A percentile compares a stretch with the other conserved stretches of the same genome.
Conservation (phyloP, 192 early-diverging fungal species). For the Coemansia sp. region DNA sequence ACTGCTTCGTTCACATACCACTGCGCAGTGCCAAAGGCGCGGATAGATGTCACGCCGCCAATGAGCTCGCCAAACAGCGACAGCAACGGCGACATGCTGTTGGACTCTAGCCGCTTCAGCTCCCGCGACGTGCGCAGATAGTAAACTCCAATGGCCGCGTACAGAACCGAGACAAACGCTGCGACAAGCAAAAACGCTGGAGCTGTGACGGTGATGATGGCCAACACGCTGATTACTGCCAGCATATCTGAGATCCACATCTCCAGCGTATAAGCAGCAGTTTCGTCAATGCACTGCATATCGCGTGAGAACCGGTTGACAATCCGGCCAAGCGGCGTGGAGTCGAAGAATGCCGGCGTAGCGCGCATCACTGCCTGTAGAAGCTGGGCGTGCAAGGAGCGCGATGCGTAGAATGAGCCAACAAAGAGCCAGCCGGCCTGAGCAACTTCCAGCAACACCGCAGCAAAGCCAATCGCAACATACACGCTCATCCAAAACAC, state of each 20-base stretch:
- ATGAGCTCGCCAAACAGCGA: constrained; percentile 83
- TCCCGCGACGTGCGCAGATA: constrained; percentile 82
- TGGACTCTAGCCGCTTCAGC: constrained; percentile 84
- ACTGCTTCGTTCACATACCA: constrained; percentile 61
- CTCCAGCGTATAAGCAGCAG: constrained; percentile 51
- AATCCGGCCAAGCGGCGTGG: constrained; percentile 86
- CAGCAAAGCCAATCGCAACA: constrained; percentile 49
- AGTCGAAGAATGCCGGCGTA: constrained; percentile 85
- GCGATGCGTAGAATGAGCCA: constrained; percentile 60
- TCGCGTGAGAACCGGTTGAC: constrained; percentile 91
- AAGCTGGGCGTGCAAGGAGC: constrained; percentile 56
- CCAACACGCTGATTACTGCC: constrained; percentile 57
- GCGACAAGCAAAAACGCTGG: constrained; percentile 75
- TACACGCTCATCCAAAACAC: constrained; percentile 56
- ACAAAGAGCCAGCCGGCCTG: constrained; percentile 49
- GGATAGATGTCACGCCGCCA: constrained; percentile 72
- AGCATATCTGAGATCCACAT: constrained; percentile 57
- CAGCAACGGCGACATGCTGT: constrained; percentile 71
- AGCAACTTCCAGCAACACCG: constrained; percentile 35
- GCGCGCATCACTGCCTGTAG: constrained; percentile 63
- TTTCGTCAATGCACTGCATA: constrained; percentile 71
- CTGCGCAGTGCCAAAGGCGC: constrained; percentile 75
- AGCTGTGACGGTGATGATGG: constrained; percentile 64
- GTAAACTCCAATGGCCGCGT: constrained; percentile 64
- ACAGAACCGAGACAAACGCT: constrained; percentile 56